Conservation (phyloP, 768 basidiomycete genomes). For the Serendipita sp. region DNA sequence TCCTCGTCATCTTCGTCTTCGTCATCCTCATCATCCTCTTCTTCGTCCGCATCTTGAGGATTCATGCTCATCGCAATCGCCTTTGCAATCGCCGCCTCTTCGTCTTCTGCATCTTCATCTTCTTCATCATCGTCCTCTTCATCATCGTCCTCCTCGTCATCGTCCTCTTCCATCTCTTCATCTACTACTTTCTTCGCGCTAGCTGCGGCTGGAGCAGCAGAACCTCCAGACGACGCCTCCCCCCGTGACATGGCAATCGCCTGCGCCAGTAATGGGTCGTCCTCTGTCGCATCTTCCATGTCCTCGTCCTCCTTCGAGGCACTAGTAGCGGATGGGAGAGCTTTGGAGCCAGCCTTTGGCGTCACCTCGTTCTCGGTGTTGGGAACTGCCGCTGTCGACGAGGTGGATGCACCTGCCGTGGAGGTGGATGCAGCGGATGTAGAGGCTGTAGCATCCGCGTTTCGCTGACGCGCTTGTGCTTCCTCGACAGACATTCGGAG, state of each 20-base stretch:
- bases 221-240: constrained; percentile 14
- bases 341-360: neutral
- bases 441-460: constrained; percentile 27
- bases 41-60: too few relatives aligned
- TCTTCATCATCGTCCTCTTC: constrained; percentile 13
- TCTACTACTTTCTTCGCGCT: neutral
- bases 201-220: constrained; percentile 13
- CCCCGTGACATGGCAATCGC: constrained; percentile 14
- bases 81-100: constrained; percentile 78
- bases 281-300: constrained; percentile 11
- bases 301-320: constrained; percentile 9
- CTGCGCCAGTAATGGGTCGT: constrained; percentile 8
- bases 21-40: too few relatives aligned
- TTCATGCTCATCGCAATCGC: constrained; percentile 30
- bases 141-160: constrained; percentile 59
- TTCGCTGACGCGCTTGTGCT: constrained; percentile 53
- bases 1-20: constrained; percentile 35
- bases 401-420: constrained; percentile 15
- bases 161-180: constrained; percentile 10
- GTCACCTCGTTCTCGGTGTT: neutral
- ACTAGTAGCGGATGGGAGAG: constrained; percentile 13
- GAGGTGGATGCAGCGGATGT: constrained; percentile 21
- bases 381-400: constrained; percentile 17
- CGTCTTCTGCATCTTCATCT: constrained; percentile 48
- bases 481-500: constrained; percentile 96